Conservation (phyloP, 176 grass and related monocot genomes). For the Rhynchospora breviuscula region DNA sequence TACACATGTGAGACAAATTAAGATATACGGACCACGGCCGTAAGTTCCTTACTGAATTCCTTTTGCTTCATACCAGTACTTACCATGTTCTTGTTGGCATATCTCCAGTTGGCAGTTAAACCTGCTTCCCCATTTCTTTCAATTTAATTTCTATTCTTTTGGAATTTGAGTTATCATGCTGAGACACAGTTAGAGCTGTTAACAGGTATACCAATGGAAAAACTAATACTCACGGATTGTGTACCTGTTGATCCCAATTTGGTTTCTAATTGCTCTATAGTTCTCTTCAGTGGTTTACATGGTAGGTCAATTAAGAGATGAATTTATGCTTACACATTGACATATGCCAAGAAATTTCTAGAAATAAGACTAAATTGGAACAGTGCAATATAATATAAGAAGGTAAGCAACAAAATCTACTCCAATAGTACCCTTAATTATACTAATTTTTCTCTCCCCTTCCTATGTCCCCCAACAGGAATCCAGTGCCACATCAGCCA, state of each 20-base stretch:
- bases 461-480: conserved; percentile 22
- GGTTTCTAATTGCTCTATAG: neutral
- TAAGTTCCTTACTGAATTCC: conserved; percentile 39
- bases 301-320: neutral
- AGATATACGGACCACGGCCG: conserved; percentile 83
- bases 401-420: neutral
- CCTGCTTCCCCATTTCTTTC: neutral
- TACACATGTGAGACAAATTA: conserved; percentile 81
- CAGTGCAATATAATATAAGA: neutral
- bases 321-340: neutral
- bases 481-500: conserved; percentile 51
- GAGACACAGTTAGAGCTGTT: neutral
- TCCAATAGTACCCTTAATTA: neutral
- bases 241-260: neutral
- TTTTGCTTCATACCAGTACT: neutral
- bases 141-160: neutral
- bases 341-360: neutral
- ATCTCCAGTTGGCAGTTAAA: conserved; percentile 3
- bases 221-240: neutral
- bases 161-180: neutral
- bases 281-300: neutral
- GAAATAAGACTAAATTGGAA: neutral
- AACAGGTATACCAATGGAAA: neutral
- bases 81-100: neutral
- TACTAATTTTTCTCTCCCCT: neutral